Evolutionary conservation across 2,329 filamentous ascomycete genomes (phyloP), one percentile per base, ranked within the genome.

Genomic region (Dactylellina sp.): DNA sequence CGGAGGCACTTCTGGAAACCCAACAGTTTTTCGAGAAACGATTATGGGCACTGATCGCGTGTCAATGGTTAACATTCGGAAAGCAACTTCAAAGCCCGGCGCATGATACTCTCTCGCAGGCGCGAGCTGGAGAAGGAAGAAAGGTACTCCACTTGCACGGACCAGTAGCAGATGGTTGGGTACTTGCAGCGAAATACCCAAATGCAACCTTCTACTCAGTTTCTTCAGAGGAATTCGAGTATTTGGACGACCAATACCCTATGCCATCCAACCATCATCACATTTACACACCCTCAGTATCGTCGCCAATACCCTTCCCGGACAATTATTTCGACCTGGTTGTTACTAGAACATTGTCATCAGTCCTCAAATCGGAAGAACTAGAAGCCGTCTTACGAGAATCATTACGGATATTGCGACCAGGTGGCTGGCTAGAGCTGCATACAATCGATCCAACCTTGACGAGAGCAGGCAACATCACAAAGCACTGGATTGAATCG

Each of bases 171-270:
- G 75, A 76, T 40, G 75, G 75, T 14, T 76, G 75, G 75, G 70
- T 76, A 6, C 59, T 76, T 2, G 75, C 75, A n/a, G 75, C 75
- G 20, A 76, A 76, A 49, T 76, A 76, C 49, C 75, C 75, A n/a
- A 74, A 65, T 57, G 61, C 66, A 18, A 68, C 68, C 18, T 74
- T 74, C 40, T 74, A 61, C 42, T 66, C 60, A 22, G 61, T 74
- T 5, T 65, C 70, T 9, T 66, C 70, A 12, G 49, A 74, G n/a
- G 70, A 66, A 7, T 32, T 59, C 18, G 57, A 62, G 24, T 59
- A 70, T 37, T 50, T 60, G 7, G 61, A 61, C 7, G 70, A 66
- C 18, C 18, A 53, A 28, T 75, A 68, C 62, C 25, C 47, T 6
- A 65, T 72, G 60, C 75, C 75, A 5, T 57, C 56, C 1, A 76